phyloP scores from a whole-genome alignment of 495 filamentous ascomycete species.

The Thermochaetoides thermophila region DNA sequence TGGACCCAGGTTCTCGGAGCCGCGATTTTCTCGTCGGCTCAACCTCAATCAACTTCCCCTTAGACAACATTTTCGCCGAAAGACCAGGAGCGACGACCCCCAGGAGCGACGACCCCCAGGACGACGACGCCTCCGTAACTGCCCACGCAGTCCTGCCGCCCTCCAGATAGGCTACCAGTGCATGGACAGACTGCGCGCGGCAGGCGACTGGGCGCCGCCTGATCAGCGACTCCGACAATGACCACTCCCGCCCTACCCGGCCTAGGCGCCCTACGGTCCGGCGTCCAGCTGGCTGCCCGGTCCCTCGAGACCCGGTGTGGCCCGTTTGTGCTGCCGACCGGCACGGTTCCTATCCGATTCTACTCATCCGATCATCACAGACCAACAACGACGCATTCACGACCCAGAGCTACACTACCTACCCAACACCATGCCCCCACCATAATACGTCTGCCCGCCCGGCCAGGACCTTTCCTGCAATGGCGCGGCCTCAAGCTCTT shows the following conservation, averaged over 20 bases:
- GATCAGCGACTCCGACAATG: conserved; percentile 16
- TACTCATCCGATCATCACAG: conserved; percentile 10
- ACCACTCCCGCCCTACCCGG: conserved; percentile 15
- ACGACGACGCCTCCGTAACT: not conserved
- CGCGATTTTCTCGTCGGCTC: too few species aligned
- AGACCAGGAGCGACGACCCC: too few species aligned
- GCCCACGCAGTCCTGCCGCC: too few species aligned
- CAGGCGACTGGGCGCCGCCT: conserved; percentile 12
- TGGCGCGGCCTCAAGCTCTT: conserved; percentile 13
- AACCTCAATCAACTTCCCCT: too few species aligned
- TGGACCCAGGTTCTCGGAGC: too few species aligned
- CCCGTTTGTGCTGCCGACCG: conserved; percentile 1
- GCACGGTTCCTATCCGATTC: conserved; percentile 7
- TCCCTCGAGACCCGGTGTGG: conserved; percentile 8
- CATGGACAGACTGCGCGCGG: conserved; percentile 16
- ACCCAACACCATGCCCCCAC: too few species aligned
- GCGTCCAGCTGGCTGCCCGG: conserved; percentile 14
- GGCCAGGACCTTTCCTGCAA: conserved; percentile 5
- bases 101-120: not conserved
- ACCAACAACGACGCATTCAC: too few species aligned
- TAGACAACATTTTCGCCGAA: too few species aligned
- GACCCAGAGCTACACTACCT: too few species aligned
- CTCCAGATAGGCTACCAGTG: too few species aligned
- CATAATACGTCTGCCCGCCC: too few species aligned
- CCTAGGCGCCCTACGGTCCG: conserved; percentile 18